Conservation (phyloP, 2,329 filamentous ascomycete species). For the Dothistroma pini region DNA sequence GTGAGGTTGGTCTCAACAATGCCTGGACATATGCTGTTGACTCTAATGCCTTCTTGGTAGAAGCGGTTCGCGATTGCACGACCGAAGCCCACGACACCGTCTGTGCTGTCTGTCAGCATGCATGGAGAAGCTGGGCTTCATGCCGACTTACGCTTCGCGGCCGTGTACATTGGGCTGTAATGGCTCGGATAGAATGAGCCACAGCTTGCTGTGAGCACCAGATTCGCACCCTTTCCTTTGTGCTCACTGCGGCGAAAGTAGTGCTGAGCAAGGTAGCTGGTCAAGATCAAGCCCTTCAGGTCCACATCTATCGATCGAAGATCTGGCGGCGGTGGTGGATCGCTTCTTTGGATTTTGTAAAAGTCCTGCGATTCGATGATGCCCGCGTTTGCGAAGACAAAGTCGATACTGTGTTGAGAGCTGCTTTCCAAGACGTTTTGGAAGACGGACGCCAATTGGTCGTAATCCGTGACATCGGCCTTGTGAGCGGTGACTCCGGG, state of each 20-base stretch:
- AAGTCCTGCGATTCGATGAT: conserved; percentile 44
- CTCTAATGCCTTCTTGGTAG: conserved; percentile 36
- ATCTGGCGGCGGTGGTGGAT: conserved; percentile 28
- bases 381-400: conserved; percentile 50
- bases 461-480: conserved; percentile 39
- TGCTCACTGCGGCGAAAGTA: conserved; percentile 31
- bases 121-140: neutral
- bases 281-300: conserved; percentile 39
- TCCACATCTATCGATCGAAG: conserved; percentile 40
- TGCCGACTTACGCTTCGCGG: conserved; percentile 31
- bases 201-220: conserved; percentile 16
- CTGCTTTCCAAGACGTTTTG: conserved; percentile 36
- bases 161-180: conserved; percentile 38
- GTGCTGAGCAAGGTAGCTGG: conserved; percentile 38
- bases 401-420: conserved; percentile 37
- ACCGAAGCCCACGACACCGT: conserved; percentile 41
- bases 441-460: conserved; percentile 35
- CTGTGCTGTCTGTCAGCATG: neutral
- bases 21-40: conserved; percentile 40
- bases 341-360: conserved; percentile 34
- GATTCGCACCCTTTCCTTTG: conserved; percentile 9
- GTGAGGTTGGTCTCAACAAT: conserved; percentile 39
- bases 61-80: conserved; percentile 38
- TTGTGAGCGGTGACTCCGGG: conserved; percentile 37
- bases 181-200: conserved; percentile 20